Base-by-base conservation (phyloP, 768 basidiomycete genomes). In the Mycena vulgaris region DNA sequence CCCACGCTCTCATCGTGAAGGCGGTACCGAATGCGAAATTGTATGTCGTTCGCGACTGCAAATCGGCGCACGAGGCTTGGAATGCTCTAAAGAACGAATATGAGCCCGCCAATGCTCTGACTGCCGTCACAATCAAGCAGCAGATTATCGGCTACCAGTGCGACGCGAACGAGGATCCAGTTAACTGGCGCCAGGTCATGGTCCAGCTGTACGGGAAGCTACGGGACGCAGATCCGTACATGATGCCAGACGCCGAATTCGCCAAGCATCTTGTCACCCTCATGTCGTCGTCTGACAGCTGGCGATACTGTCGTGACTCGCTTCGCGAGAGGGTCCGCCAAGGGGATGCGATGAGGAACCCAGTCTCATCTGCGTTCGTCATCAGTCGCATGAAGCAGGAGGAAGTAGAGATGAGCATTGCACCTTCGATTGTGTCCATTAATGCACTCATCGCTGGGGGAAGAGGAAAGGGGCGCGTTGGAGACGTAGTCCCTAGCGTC, bases 1-100 rank as follows among this genome's bases (percentile, higher is more conserved):
- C 69, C n/a, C 61, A 53, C 3, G 33, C 66, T 5, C 30, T 67
- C 30, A 64, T 64, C 19, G 39, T 33, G 28, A 60, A 63, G 27
- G 52, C 70, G 19, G 51, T 72, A 45, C 70, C 62, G 10, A 1
- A 21, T 37, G 23, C 11, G 42, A 45, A 45, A 21, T 21, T 45
- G 21, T 45, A 45, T 10, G 42, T 45, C 21, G n/a, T 45, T 21
- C 42, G 42, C 3, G 42, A 45, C 19, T 45, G 42, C 42, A 45
- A 45, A 10, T 45, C 42, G 10, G 42, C 42, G 3, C 42, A 45
- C 42, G 21, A 45, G 42, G 42, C 42, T 6, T 45, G 42, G 42
- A 10, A 5, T 7, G 21, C 42, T 45, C 42, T 45, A 3, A 45
- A 45, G 42, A 45, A 45, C 13, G 42, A n/a, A 10, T 45, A 45